A percentile compares a stretch with the other conserved stretches of the same genome.
phyloP scores from a whole-genome alignment of 257 asterid species.

The Lycium barbarum region DNA sequence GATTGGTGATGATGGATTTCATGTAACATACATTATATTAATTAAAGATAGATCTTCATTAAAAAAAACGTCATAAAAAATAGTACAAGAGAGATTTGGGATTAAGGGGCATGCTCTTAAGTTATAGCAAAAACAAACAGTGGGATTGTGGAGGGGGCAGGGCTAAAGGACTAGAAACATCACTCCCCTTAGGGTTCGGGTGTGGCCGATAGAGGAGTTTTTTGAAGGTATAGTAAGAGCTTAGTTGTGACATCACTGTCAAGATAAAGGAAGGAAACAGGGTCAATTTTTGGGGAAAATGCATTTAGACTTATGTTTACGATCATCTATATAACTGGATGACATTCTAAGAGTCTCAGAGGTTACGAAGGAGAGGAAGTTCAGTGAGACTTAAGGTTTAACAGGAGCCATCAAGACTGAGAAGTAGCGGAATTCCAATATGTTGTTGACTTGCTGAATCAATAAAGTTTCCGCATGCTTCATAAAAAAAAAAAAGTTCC shows the following conservation, averaged over 20 bases:
- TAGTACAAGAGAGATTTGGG: not conserved
- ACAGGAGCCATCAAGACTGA: slow-evolving; percentile 13
- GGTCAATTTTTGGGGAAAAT: slow-evolving; percentile 17
- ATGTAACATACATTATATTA: not conserved
- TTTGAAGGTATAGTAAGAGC: not conserved
- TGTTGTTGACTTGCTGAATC: slow-evolving; percentile 13
- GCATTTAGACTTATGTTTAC: not conserved
- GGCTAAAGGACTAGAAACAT: not conserved
- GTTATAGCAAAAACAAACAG: not conserved
- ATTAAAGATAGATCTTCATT: not conserved
- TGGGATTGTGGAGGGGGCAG: not conserved
- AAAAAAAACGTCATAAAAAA: no score
- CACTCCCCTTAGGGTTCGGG: not conserved
- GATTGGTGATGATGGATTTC: not conserved
- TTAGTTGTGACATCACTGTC: not conserved
- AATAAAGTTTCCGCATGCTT: not conserved
- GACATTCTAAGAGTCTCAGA: not conserved
- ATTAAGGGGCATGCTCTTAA: not conserved
- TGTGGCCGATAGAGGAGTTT: slow-evolving; percentile 4
- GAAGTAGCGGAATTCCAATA: not conserved
- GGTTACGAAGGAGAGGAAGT: slow-evolving; percentile 15
- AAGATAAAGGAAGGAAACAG: not conserved
- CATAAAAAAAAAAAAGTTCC: not conserved
- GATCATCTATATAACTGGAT: not conserved
- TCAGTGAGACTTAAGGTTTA: not conserved